Conservation (phyloP, 208 protist genomes). For the Leishmania gerbilli region DNA sequence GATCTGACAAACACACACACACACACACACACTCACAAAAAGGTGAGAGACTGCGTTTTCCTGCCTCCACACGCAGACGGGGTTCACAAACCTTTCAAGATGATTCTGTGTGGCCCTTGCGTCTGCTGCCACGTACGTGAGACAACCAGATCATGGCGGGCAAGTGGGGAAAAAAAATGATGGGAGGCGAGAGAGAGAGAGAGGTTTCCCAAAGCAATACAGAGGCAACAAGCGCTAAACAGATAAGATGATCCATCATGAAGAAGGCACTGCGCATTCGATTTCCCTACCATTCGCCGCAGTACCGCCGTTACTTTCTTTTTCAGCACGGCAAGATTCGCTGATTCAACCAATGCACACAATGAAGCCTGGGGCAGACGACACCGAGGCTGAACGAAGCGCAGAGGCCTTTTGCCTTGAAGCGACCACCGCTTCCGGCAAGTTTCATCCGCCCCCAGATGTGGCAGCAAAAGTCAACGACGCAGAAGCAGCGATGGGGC, state of each 20-base stretch:
- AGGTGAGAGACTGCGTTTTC: not conserved
- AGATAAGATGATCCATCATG: not conserved
- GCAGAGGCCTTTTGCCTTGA: not conserved
- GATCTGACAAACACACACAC: no score
- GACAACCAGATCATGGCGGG: not conserved
- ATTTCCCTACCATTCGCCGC: not conserved
- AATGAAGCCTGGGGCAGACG: fast-evolving
- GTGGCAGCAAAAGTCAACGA: not conserved
- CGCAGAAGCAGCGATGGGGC: not conserved
- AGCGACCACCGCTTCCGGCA: not conserved
- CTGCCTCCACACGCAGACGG: not conserved
- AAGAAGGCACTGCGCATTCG: not conserved
- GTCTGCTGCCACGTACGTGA: not conserved
- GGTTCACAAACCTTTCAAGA: not conserved
- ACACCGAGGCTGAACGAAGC: not conserved
- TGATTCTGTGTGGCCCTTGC: not conserved
- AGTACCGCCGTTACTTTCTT: not conserved
- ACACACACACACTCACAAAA: no score
- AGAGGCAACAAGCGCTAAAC: not conserved
- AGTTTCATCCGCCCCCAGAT: not conserved
- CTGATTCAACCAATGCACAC: not conserved
- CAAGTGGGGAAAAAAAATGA: not conserved
- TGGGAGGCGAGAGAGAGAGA: no score
- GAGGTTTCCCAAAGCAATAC: not conserved
- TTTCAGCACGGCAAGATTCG: not conserved